Base-by-base conservation (phyloP, 306 rosid genomes). In the Macrotyloma uniflorum region DNA sequence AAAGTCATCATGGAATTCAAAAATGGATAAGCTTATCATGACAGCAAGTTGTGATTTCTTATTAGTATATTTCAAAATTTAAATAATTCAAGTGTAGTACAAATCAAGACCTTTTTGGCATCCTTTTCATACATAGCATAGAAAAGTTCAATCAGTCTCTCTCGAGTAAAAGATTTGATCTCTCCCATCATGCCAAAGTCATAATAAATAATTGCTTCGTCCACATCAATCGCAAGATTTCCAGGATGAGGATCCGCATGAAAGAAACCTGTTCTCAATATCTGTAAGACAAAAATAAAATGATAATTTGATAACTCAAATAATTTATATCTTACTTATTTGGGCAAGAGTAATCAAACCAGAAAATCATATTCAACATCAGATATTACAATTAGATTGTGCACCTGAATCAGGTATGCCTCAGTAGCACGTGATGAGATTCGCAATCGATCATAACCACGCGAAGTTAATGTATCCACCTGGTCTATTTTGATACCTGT, bases 121-220 rank as follows among this genome's bases (percentile, higher is more conserved):
- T 93, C 93, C 85, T 93, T 88, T 83, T 93, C 98, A 78, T 88
- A 93, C 76, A 93, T 70, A 20, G 90, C 82, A 82, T 93, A 91
- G 70, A 93, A 93, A 84, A 93, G 96, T 61, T 91, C 94, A 14
- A 93, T 93, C 77, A 93, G 83, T 79, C 93, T 87, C 90, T 89
- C 94, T 59, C 94, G 81, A 66, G 98, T 93, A 84, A 93, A 91
- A 43, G 94, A 75, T 81, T 93, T 93, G 73, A 93, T 93, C 76
- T 89, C 94, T 51, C 98, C 98, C 98, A 91, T 91, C 98, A 91
- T 93, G 57, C 98, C 98, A 78, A 93, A 93, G 81, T 93, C 98
- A 81, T 93, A 93, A 73, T 91, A 91, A 72, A 93, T 93, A 55
- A 93, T 75, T 36, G 94, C 77, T 85, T 93, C 91, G 67, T 93